Conservation (phyloP, 306 rosid species). For the Vicia sativa region DNA sequence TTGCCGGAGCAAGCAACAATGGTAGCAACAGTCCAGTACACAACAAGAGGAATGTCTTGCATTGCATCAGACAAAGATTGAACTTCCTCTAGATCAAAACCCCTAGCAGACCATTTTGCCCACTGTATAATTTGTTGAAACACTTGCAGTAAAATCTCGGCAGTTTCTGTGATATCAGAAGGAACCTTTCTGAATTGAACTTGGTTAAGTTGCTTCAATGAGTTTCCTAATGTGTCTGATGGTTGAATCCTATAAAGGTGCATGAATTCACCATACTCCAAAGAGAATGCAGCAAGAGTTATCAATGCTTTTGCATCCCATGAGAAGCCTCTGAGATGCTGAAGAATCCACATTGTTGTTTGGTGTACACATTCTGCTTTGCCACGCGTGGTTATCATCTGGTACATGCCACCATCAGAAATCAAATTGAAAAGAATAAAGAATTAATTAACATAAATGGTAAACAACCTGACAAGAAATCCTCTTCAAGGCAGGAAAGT, state of each 20-base stretch:
- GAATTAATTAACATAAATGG: neutral
- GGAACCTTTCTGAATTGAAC: conserved; percentile 12
- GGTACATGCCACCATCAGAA: neutral
- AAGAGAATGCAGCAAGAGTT: conserved; percentile 34
- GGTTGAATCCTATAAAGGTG: conserved; percentile 16
- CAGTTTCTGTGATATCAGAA: neutral
- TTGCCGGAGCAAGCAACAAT: conserved; percentile 25
- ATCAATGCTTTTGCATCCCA: conserved; percentile 72
- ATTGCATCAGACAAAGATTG: conserved; percentile 11
- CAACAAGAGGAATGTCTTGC: conserved; percentile 39
- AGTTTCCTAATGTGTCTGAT: conserved; percentile 26
- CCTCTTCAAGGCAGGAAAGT: conserved; percentile 29
- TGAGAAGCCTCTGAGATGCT: conserved; percentile 34
- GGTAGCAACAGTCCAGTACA: conserved; percentile 35
- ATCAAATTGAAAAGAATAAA: too few species aligned
- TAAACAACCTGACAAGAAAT: conserved; percentile 39
- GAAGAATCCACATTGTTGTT: conserved; percentile 39
- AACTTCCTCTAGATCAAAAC: conserved; percentile 23
- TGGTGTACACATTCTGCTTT: conserved; percentile 30
- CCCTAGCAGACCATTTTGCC: conserved; percentile 20
- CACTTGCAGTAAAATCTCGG: conserved; percentile 26
- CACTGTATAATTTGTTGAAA: conserved; percentile 40
- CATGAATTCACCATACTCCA: conserved; percentile 36
- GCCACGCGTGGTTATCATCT: conserved; percentile 38
- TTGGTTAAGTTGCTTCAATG: conserved; percentile 32